Evolutionary conservation across 257 asterid genomes (phyloP).

Genomic region (Scutellaria galericulata): DNA sequence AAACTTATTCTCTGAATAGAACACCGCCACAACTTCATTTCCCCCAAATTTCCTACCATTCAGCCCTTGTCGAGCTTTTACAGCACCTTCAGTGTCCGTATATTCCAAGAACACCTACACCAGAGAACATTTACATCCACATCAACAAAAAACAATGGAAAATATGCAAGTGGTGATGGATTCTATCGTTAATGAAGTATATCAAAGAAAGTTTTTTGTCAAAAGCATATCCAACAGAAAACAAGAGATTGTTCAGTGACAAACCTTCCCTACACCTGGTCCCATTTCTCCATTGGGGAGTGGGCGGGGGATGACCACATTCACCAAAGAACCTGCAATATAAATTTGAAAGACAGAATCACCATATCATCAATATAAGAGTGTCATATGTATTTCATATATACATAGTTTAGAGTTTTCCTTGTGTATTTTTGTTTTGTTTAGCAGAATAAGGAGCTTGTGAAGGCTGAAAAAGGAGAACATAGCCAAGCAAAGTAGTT

Average conservation of each 20-base stretch:
- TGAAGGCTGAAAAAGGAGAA: conserved; percentile 30
- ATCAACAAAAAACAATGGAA: not conserved
- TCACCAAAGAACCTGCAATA: conserved; percentile 77
- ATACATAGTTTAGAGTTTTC: not conserved
- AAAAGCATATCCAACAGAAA: not conserved
- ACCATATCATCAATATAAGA: not conserved
- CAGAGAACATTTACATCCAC: not conserved
- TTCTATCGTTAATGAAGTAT: not conserved
- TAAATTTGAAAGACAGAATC: conserved; percentile 1
- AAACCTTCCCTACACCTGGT: conserved; percentile 96
- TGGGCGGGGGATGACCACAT: conserved; percentile 86
- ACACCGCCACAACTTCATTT: conserved; percentile 78
- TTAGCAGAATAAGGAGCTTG: not conserved
- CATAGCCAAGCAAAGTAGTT: not conserved
- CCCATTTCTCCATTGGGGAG: conserved; percentile 61
- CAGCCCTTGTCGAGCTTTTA: conserved; percentile 80
- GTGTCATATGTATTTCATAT: not conserved
- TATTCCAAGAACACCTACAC: conserved; percentile 82
- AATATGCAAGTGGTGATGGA: not conserved
- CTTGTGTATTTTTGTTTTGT: not conserved
- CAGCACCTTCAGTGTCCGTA: conserved; percentile 69
- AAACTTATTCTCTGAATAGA: conserved; percentile 83
- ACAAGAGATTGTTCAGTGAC: conserved; percentile 26
- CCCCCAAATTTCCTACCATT: conserved; percentile 94
- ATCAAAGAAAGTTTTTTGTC: not conserved